These are phyloP conservation scores for Echria macrotheca DNA, from an alignment of 495 filamentous ascomycete genomes.

Conservation along the genomic window DNA sequence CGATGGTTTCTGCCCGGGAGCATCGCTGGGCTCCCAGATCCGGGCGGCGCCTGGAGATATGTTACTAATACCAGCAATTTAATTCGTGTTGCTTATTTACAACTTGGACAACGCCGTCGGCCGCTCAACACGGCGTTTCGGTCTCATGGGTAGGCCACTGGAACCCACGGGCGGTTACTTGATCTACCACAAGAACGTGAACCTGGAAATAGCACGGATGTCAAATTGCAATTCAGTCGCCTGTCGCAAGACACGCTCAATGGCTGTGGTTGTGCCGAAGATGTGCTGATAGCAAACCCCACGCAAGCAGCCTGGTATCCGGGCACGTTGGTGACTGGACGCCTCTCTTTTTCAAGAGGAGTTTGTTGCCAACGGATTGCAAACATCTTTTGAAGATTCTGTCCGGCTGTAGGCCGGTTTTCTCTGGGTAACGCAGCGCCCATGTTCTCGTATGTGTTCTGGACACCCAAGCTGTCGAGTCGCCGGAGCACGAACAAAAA, in stretches of 20 bases:
- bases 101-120: too few relatives aligned
- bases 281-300: slow-evolving; percentile 54
- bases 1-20: slow-evolving; percentile 1
- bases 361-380: slow-evolving; percentile 28
- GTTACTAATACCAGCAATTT: slow-evolving; percentile 7
- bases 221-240: slow-evolving; percentile 91
- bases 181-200: not conserved
- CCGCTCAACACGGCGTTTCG: too few relatives aligned
- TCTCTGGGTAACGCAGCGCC: not conserved
- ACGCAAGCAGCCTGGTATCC: slow-evolving; percentile 37
- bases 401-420: not conserved
- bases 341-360: slow-evolving; percentile 4
- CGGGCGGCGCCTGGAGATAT: not conserved
- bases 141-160: too few relatives aligned
- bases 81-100: too few relatives aligned
- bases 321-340: slow-evolving; percentile 26
- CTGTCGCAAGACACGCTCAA: slow-evolving; percentile 40
- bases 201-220: slow-evolving; percentile 73
- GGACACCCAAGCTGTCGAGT: too few relatives aligned
- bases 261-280: slow-evolving; percentile 93
- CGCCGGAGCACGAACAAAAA: too few relatives aligned
- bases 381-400: slow-evolving; percentile 16
- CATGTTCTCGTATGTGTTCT: not conserved
- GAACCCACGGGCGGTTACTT: not conserved
- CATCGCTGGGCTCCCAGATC: slow-evolving; percentile 8